Conservation (phyloP, 2,329 filamentous ascomycete species). For the Phyllosticta citrichinensis region DNA sequence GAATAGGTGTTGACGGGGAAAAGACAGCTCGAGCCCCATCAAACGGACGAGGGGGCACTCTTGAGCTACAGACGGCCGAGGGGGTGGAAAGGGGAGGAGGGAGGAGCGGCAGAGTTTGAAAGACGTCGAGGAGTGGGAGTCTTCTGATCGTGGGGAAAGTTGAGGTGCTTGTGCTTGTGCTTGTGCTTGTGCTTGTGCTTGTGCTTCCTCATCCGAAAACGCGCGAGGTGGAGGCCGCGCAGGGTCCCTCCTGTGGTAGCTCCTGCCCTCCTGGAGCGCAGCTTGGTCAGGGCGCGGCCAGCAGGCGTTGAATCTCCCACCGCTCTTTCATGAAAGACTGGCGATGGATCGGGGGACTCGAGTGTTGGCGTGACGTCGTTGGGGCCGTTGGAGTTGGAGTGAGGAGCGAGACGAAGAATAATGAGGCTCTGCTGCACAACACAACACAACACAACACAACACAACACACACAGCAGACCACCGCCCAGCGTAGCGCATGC, state of each 20-base stretch:
- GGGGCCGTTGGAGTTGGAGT: not conserved
- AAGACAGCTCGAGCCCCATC: slow-evolving; percentile 1
- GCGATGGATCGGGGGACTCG: not conserved
- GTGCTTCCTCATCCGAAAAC: not conserved
- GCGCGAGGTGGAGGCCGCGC: not conserved
- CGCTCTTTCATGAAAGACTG: not conserved
- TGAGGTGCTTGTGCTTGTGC: too few relatives aligned
- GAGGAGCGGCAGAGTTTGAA: not conserved
- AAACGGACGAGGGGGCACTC: not conserved
- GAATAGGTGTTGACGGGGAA: not conserved
- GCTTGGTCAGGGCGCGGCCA: not conserved
- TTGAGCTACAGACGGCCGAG: not conserved
- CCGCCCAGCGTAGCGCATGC: too few relatives aligned
- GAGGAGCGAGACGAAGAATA: not conserved
- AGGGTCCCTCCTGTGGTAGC: not conserved
- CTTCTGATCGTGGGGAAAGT: not conserved
- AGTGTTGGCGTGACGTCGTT: not conserved
- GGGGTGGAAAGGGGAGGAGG: not conserved
- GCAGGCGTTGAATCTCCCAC: not conserved
- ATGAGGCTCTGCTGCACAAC: not conserved
- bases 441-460: too few relatives aligned
- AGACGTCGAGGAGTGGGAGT: not conserved
- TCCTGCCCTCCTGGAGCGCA: not conserved
- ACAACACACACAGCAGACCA: too few relatives aligned
- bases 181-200: too few relatives aligned